Percentiles rank a stretch among this genome's conserved stretches.
phyloP scores from a whole-genome alignment of 768 basidiomycete species.

The Podaxis mareebaensis region DNA sequence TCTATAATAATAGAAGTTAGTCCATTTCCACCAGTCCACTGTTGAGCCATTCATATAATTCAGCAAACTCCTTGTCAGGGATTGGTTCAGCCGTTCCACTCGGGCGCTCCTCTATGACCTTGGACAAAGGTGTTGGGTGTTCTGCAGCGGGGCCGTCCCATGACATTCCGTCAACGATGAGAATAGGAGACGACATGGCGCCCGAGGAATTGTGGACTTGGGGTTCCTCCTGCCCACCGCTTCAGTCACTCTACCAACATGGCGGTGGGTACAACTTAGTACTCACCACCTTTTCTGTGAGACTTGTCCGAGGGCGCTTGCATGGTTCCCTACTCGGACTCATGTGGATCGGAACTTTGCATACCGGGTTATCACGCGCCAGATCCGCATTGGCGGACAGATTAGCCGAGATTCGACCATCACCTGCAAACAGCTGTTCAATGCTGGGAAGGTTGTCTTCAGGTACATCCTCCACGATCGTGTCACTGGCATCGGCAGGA shows the following conservation, averaged over 20 bases:
- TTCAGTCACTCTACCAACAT: not conserved
- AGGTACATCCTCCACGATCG: slow-evolving; percentile 25
- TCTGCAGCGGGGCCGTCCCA: not conserved
- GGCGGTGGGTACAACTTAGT: not conserved
- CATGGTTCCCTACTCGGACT: not conserved
- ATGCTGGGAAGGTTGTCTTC: slow-evolving; percentile 47
- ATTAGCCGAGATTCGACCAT: not conserved
- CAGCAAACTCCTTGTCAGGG: slow-evolving; percentile 39
- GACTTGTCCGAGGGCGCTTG: slow-evolving; percentile 1
- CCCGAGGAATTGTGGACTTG: not conserved
- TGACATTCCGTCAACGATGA: not conserved
- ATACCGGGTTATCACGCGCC: not conserved
- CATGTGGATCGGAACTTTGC: not conserved
- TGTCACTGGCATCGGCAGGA: slow-evolving; percentile 21
- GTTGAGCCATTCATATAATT: slow-evolving; percentile 68
- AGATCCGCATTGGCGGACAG: not conserved
- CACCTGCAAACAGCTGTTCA: slow-evolving; percentile 6
- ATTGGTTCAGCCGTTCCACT: not conserved
- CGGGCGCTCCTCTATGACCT: not conserved
- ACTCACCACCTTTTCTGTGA: not conserved
- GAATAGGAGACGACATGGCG: not conserved
- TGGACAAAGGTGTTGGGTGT: not conserved
- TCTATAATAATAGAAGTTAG: slow-evolving; percentile 18
- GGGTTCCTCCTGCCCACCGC: not conserved
- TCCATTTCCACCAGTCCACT: slow-evolving; percentile 64